These are phyloP conservation scores for Fraxinus excelsior DNA, from an alignment of 257 asterid species.

Conservation along the genomic window DNA sequence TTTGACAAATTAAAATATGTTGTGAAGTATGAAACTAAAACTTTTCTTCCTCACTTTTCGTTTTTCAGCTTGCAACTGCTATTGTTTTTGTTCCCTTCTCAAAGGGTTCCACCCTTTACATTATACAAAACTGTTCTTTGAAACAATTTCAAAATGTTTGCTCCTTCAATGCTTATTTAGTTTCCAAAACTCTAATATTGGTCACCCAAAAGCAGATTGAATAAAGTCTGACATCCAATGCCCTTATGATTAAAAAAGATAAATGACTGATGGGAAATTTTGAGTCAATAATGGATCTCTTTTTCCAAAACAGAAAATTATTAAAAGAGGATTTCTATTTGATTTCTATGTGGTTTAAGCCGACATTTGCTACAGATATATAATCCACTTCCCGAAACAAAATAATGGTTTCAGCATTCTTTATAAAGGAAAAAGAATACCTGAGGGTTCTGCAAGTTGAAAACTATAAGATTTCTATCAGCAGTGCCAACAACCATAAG, in stretches of 20 bases:
- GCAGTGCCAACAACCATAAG: conserved; percentile 97
- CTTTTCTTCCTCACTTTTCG: background rate
- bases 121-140: background rate
- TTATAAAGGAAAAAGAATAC: conserved; percentile 36
- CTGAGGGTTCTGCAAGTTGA: conserved; percentile 97
- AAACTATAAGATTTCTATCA: conserved; percentile 82
- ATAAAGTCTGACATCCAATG: background rate
- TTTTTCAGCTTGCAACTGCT: background rate
- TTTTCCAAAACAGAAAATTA: background rate
- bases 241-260: background rate
- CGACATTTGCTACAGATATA: background rate
- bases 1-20: too few relatives aligned
- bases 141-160: background rate
- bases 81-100: background rate
- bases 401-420: background rate
- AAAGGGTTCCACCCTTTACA: background rate
- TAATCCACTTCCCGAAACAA: background rate
- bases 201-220: background rate
- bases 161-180: background rate
- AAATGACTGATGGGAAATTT: background rate
- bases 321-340: background rate
- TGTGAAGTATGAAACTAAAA: background rate
- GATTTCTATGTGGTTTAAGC: background rate
- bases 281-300: background rate
- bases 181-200: background rate